Conservation (phyloP, 106 monocot species). For the Acorus calamus region DNA sequence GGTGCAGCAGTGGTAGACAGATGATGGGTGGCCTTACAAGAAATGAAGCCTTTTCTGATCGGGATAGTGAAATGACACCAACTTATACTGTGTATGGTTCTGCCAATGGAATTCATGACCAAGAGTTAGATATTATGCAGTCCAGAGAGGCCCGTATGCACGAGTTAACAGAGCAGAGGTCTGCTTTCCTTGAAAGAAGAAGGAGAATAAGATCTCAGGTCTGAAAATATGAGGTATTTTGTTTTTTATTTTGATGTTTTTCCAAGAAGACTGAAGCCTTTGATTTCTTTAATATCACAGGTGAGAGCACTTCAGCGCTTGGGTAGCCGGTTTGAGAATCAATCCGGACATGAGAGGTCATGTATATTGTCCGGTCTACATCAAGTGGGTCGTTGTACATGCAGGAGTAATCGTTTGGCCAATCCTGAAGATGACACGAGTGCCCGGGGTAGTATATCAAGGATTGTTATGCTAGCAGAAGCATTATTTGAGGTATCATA, state of each 20-base stretch:
- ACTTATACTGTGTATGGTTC: conserved; percentile 9
- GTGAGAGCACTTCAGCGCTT: conserved; percentile 85
- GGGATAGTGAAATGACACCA: conserved; percentile 8
- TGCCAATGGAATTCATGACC: conserved; percentile 11
- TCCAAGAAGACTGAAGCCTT: neutral
- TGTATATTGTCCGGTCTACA: conserved; percentile 72
- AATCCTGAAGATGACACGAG: conserved; percentile 48
- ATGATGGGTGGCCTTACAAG: conserved; percentile 16
- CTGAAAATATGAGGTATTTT: neutral
- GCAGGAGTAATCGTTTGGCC: conserved; percentile 31
- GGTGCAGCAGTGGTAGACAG: conserved; percentile 22
- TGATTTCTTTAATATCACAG: conserved; percentile 22
- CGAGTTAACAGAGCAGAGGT: conserved; percentile 61
- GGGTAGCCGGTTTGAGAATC: conserved; percentile 75
- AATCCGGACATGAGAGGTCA: conserved; percentile 77
- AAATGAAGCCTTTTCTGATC: conserved; percentile 7
- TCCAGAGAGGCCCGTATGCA: conserved; percentile 26
- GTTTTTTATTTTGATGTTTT: neutral
- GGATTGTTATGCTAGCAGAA: conserved; percentile 97
- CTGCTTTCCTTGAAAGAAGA: conserved; percentile 74
- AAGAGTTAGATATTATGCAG: conserved; percentile 14
- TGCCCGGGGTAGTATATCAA: conserved; percentile 72
- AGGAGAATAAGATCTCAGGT: conserved; percentile 99
- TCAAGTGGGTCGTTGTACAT: conserved; percentile 61
- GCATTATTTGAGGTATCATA: conserved; percentile 82